Base-by-base conservation (phyloP, 176 grass and related monocot species). In the Oryza rufipogon region DNA sequence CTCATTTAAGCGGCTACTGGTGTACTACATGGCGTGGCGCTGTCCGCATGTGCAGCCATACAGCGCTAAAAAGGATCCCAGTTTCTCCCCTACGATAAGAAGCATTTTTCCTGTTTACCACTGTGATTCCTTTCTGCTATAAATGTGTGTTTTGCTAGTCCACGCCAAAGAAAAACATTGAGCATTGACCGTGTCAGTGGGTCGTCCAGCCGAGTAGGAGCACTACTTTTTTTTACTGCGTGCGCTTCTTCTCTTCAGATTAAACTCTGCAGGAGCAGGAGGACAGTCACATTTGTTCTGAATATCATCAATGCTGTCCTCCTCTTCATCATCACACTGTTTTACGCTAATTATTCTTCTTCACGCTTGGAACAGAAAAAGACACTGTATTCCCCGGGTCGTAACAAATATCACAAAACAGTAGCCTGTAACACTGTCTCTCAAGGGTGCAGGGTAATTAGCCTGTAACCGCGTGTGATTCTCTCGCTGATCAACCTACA, bases 171-270 rank as follows among this genome's bases (percentile, higher is more conserved):
- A 64, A 42, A n/a, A 32, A 41, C 5, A 19, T 70, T 32, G 16
- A 32, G 32, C 83, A 80, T 86, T 77, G 88, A 89, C 88, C 83
- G 6, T 77, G 83, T 81, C 83, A 86, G 88, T 77, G 32, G 42
- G 22, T 22, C 82, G 38, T 33, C 44, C 15, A 25, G 33, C 9
- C 60, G 70, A 88, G 67, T 6, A 28, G 28, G 28, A 28, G 28
- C 28, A 8, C 30, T 67, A 36, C 34, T 5, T 5, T 23, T n/a
- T 47, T 85, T 81, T 42, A 85, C 78, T 5, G 70, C 25, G 6
- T 5, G 70, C 25, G 6, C 13, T 28, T 28, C 67, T 63, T 23
- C 36, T 68, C 36, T 68, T 47, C 88, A 56, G 88, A 5, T 22
- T 81, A 89, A 89, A 81, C 78, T 72, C 74, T 77, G 74, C 7